A percentile compares a stretch with the other conserved stretches of the same genome.
phyloP scores from a whole-genome alignment of 371 early-diverging fungal genomes.

The Syncephalastrum monosporum region DNA sequence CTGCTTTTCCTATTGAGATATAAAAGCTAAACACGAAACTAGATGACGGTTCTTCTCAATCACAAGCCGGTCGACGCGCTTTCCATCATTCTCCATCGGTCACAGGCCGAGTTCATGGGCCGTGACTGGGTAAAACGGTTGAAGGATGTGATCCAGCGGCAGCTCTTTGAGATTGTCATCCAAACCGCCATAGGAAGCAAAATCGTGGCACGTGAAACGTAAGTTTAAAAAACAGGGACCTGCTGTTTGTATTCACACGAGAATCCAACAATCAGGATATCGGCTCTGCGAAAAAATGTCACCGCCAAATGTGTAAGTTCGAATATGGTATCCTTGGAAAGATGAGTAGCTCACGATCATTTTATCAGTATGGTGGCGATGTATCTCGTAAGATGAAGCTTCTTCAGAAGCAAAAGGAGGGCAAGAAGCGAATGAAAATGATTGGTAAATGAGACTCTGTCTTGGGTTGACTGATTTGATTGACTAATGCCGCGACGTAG shows the following conservation, averaged over 20 bases:
- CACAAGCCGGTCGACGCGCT: constrained; percentile 92
- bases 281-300: constrained; percentile 87
- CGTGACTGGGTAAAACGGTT: constrained; percentile 81
- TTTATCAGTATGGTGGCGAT: constrained; percentile 84
- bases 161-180: constrained; percentile 92
- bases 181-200: constrained; percentile 85
- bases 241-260: neutral
- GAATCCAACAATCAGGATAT: constrained; percentile 41
- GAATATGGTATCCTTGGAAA: too few relatives aligned
- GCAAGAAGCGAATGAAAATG: constrained; percentile 83
- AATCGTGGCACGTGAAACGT: constrained; percentile 89
- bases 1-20: constrained; percentile 8
- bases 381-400: constrained; percentile 93
- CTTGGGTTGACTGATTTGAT: neutral
- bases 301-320: constrained; percentile 88
- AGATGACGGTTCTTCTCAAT: constrained; percentile 90
- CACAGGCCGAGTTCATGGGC: constrained; percentile 70
- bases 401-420: constrained; percentile 86
- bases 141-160: constrained; percentile 81
- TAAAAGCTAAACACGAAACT: neutral
- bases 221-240: constrained; percentile 12
- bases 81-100: constrained; percentile 84
- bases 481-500: constrained; percentile 13
- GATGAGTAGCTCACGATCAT: neutral
- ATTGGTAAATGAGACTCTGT: constrained; percentile 44